Base-by-base conservation (phyloP, 352 stramenopile species). In the Elongisporangium undulatum region DNA sequence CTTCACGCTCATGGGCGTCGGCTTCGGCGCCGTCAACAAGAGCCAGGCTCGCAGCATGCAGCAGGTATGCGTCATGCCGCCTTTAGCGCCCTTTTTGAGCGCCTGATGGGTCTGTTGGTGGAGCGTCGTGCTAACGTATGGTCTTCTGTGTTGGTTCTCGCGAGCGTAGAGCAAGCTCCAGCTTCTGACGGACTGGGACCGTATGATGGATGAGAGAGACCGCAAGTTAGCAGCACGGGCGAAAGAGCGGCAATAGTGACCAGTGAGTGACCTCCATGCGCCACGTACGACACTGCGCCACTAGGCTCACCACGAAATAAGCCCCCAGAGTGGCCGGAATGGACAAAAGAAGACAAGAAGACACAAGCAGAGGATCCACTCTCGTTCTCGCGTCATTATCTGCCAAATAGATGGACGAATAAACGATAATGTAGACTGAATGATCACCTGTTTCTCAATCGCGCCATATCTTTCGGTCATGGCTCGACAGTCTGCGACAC, bases 171-270 rank as follows among this genome's bases (percentile, higher is more conserved):
- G 75, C 77, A 92, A 92, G 61, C 68, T 92, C 55, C 70, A 89
- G 56, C 66, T 89, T 65, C 52, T 92, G 61, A 89, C 82, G 57
- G 75, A 90, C 66, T 92, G 80, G 80, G 82, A 92, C 69, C 78
- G 79, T 56, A 80, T 86, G 77, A 92, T 92, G 80, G 80, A 92
- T 60, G 79, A 89, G 16, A 79, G 82, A 15, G 80, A 92, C 75
- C 78, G 82, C 23, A 87, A 82, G 72, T 55, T 90, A 53, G 68
- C 75, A 38, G 74, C 74, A 48, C 78, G 70, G 24, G 67, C 59
- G 54, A 69, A 63, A 63, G 72, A 68, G 34, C 34, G 34, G 34
- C 34, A 45, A 15, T 45, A 45, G 34, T 45, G 34, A 12, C 12
- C 34, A 17, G 34, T 45, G 34, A 17, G 34, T 45, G 34, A 45